Percentiles rank a stretch among this genome's conserved stretches.
Conservation (phyloP, 116 monocot species). For the Cymodocea nodosa region DNA sequence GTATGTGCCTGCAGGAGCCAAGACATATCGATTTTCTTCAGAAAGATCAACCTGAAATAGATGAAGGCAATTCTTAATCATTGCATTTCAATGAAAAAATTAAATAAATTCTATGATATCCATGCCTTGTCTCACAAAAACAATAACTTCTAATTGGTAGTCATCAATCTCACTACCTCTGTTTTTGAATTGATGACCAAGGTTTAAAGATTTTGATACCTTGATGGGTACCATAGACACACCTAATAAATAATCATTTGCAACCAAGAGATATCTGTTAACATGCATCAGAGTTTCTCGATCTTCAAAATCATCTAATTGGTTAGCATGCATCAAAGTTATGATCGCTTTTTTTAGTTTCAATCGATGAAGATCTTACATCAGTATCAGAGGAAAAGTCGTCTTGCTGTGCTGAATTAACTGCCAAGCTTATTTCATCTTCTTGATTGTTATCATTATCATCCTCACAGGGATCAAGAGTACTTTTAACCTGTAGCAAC, state of each 20-base stretch:
- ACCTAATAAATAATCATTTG: background rate
- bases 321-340: too few relatives aligned
- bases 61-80: background rate
- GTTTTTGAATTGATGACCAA: too few relatives aligned
- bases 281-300: too few relatives aligned
- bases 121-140: too few relatives aligned
- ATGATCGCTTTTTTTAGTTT: background rate
- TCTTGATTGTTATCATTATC: conserved; percentile 47
- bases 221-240: too few relatives aligned
- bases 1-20: conserved; percentile 60
- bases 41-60: conserved; percentile 39
- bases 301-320: too few relatives aligned
- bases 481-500: conserved; percentile 76
- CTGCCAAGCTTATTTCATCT: conserved; percentile 52
- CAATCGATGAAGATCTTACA: conserved; percentile 20
- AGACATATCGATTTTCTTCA: conserved; percentile 45
- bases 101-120: background rate
- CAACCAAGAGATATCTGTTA: background rate
- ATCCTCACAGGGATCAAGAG: conserved; percentile 97
- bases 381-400: conserved; percentile 71
- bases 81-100: background rate
- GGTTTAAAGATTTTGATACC: too few relatives aligned
- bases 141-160: too few relatives aligned
- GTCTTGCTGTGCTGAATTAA: conserved; percentile 41
- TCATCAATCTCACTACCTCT: too few relatives aligned